These are phyloP conservation scores for Morella rubra DNA, from an alignment of 306 rosid genomes.

Conservation along the genomic window DNA sequence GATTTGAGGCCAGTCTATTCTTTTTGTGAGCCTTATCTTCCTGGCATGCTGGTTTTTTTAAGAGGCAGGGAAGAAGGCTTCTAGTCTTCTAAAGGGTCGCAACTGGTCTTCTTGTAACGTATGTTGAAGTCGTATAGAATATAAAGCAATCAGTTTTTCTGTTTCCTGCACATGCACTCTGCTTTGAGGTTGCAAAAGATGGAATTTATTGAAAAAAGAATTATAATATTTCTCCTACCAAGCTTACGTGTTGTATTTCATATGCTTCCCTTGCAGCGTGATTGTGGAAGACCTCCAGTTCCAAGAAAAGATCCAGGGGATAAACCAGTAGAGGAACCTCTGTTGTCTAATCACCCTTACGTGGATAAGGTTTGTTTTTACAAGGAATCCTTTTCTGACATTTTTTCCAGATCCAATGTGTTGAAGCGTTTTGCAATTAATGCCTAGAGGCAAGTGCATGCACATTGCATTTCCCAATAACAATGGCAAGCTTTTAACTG, in stretches of 20 bases:
- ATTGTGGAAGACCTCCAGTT: slow-evolving; percentile 85
- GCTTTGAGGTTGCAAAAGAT: slow-evolving; percentile 15
- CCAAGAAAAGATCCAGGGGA: slow-evolving; percentile 86
- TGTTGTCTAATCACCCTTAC: slow-evolving; percentile 88
- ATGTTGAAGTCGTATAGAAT: background rate
- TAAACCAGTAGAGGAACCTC: slow-evolving; percentile 81
- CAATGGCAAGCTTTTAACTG: background rate
- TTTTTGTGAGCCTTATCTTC: background rate
- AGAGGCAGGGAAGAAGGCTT: background rate
- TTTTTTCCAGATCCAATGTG: background rate
- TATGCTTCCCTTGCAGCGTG: slow-evolving; percentile 57
- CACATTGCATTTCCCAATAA: too few species aligned
- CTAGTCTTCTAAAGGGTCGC: background rate
- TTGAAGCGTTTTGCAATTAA: background rate
- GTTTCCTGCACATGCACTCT: slow-evolving; percentile 9
- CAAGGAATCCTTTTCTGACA: slow-evolving; percentile 17
- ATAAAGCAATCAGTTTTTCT: background rate
- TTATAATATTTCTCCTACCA: background rate
- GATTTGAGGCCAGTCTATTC: background rate
- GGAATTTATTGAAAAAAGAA: slow-evolving; percentile 14
- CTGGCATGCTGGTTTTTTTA: background rate
- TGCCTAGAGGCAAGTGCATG: background rate
- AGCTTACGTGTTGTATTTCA: slow-evolving; percentile 23
- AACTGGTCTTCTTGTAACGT: background rate
- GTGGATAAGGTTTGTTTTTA: slow-evolving; percentile 68